Conservation (phyloP, 1,284 basidiomycete species). For the Cystobasidium pallidum region DNA sequence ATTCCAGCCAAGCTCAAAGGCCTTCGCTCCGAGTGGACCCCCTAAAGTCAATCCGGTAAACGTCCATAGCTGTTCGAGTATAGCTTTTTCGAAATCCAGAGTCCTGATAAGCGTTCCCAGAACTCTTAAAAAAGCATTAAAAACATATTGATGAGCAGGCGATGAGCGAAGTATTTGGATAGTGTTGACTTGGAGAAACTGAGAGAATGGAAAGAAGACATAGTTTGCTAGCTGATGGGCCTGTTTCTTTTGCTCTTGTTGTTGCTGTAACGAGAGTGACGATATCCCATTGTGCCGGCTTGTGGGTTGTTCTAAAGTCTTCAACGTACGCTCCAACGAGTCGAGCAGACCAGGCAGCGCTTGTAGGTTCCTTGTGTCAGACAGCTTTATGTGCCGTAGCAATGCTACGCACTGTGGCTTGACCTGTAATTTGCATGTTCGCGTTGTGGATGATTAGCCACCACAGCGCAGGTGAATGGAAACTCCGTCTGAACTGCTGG, state of each 20-base stretch:
- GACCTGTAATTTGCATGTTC: conserved; percentile 16
- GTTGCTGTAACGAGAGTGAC: not conserved
- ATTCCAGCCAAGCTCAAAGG: conserved; percentile 63
- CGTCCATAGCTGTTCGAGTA: conserved; percentile 82
- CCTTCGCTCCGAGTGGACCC: conserved; percentile 57
- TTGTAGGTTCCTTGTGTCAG: conserved; percentile 6
- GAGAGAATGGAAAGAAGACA: conserved; percentile 80
- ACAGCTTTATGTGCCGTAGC: conserved; percentile 35
- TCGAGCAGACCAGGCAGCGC: conserved; percentile 28
- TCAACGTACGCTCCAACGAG: conserved; percentile 4
- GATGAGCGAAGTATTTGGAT: conserved; percentile 56
- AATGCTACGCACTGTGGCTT: conserved; percentile 44
- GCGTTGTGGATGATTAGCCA: not conserved
- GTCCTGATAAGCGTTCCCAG: conserved; percentile 64
- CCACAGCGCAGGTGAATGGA: not conserved
- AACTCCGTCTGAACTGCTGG: not conserved
- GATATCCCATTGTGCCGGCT: not conserved
- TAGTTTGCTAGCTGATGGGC: conserved; percentile 73
- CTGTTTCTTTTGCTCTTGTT: conserved; percentile 7
- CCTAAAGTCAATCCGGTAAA: conserved; percentile 68
- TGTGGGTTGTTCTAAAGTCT: conserved; percentile 9
- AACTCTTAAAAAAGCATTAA: conserved; percentile 72
- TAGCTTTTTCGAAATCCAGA: conserved; percentile 60
- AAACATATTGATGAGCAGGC: conserved; percentile 73
- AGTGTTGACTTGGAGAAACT: conserved; percentile 73